Conservation (phyloP, 169 alveolate species). For the Sarcocystis neurona region DNA sequence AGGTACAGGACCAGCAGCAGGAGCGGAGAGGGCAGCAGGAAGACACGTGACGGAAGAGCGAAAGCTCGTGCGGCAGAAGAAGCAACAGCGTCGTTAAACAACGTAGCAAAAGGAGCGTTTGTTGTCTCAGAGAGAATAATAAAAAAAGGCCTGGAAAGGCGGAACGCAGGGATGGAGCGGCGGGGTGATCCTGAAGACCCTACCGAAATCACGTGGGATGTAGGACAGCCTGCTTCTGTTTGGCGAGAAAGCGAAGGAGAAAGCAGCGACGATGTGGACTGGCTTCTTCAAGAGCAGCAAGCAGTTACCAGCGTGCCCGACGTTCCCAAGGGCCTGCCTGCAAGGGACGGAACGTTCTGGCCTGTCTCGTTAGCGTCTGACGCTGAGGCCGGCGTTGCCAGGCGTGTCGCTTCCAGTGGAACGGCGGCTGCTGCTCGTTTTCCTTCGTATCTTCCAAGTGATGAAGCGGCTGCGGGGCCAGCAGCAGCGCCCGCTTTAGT, state of each 20-base stretch:
- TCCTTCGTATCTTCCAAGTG: no score
- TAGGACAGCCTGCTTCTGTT: background rate
- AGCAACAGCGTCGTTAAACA: no score
- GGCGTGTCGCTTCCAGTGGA: background rate
- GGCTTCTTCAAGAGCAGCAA: background rate
- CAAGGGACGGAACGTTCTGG: background rate
- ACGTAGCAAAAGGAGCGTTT: background rate
- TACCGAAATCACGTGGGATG: no score
- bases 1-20: no score
- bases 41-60: no score
- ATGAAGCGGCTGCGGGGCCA: no score
- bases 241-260: background rate
- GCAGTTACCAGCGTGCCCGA: background rate
- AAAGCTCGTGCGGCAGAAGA: no score
- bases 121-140: background rate
- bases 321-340: background rate
- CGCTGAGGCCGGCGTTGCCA: background rate
- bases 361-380: background rate
- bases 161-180: background rate
- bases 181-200: no score
- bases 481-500: slow-evolving; percentile 5
- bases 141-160: background rate
- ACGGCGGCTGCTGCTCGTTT: no score
- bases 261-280: background rate
- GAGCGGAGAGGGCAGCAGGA: no score